Evolutionary conservation across 257 asterid genomes (phyloP).

Genomic region (Jaltomata sinuosa): DNA sequence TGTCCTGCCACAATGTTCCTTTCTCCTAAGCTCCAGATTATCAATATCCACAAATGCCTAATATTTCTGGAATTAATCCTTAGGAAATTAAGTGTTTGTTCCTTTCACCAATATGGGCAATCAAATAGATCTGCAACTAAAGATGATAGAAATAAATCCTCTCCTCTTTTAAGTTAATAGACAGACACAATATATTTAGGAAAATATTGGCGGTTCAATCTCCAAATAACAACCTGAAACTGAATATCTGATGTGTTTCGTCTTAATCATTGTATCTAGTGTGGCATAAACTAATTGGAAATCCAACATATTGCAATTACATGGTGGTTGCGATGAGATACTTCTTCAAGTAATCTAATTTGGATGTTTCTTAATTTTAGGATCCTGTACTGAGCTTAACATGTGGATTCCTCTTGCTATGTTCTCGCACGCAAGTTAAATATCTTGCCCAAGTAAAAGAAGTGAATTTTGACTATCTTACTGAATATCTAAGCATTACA

Average conservation of each 20-base stretch:
- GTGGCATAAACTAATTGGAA: not conserved
- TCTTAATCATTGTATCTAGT: not conserved
- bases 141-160: not conserved
- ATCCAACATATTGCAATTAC: too few relatives aligned
- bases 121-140: not conserved
- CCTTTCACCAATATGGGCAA: not conserved
- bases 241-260: not conserved
- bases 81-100: not conserved
- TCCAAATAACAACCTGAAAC: not conserved
- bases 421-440: not conserved
- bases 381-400: not conserved
- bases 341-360: not conserved
- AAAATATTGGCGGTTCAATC: not conserved
- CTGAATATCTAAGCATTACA: not conserved
- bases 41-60: not conserved
- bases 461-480: not conserved
- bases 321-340: not conserved
- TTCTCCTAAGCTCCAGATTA: too few relatives aligned
- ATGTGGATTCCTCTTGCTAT: not conserved
- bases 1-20: not conserved
- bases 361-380: not conserved
- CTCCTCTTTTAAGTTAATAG: not conserved
- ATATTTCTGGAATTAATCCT: not conserved
- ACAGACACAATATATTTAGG: not conserved
- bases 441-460: not conserved